Evolutionary conservation across 805 yeast species (phyloP), one percentile per base, ranked within the genome.

Genomic region (Ogataea trehalophila): DNA sequence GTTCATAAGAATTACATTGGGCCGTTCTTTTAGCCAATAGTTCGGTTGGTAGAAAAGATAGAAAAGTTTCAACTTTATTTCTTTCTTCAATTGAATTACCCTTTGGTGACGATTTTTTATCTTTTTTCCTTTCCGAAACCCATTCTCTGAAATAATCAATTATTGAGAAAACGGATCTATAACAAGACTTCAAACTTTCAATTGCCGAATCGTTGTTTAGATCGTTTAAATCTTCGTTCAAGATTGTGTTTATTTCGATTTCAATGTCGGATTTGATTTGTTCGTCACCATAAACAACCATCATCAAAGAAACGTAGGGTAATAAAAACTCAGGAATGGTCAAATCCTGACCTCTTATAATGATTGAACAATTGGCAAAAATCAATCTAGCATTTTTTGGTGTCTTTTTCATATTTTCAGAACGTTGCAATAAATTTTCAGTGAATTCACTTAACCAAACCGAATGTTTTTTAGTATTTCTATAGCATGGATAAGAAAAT

Each of bases 101-200:
- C 1, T 47, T 14, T 29, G 39, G 47, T 39, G 58, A 33, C 44
- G 48, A 59, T 57, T 62, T 47, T 43, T 57, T 49, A 34, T 57
- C 63, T 44, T 62, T 53, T 36, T 70, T 71, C 38, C 69, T 67
- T 39, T 68, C 70, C 2, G 76, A 70, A 1, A 67, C 58, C 96
- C 97, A 90, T 55, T 85, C 88, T 48, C 83, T 79, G 52, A 90
- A 79, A 59, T 90, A 89, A 58, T 94, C 98, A 26, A 91, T 67
- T 4, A 91, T 80, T 37, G 81, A 80, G 57, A 94, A 89, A 0
- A 90, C 76, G 0, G 89, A 72, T 49, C 86, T 86, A 57, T 80
- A 87, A 53, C 89, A 84, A 39, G 78, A 67, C 55, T 79, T 80
- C 49, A 85, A 61, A 49, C 76, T 78, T 50, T 85, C 92, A 5